These are phyloP conservation scores for Capsicum chinense DNA, from an alignment of 257 asterid genomes.

Conservation along the genomic window DNA sequence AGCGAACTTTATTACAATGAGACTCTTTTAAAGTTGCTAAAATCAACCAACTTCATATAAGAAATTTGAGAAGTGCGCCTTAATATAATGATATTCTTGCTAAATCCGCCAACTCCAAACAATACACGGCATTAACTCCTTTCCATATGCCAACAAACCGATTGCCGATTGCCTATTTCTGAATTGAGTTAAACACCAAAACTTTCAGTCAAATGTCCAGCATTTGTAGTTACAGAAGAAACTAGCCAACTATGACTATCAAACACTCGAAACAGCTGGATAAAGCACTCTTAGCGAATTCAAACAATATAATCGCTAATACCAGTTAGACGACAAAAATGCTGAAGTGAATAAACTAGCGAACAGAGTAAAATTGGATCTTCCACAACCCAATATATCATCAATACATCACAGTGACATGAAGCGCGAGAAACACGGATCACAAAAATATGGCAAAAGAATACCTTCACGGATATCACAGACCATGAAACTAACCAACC, in stretches of 20 bases:
- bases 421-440: conserved; percentile 23
- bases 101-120: conserved; percentile 14
- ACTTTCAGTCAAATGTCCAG: conserved; percentile 29
- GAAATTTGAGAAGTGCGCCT: not conserved
- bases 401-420: conserved; percentile 22
- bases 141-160: not conserved
- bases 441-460: not conserved
- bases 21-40: not conserved
- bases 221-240: not conserved
- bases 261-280: conserved; percentile 14
- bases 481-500: not conserved
- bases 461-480: not conserved
- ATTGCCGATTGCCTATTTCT: conserved; percentile 12
- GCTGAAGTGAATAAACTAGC: conserved; percentile 19
- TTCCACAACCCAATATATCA: conserved; percentile 9
- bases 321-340: conserved; percentile 26
- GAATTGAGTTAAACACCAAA: conserved; percentile 14
- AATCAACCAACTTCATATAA: conserved; percentile 15
- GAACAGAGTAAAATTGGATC: conserved; percentile 27
- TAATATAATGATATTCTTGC: not conserved
- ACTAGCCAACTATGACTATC: not conserved
- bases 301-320: conserved; percentile 5
- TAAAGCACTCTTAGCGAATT: conserved; percentile 9
- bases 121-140: not conserved
- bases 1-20: not conserved